These are phyloP conservation scores for Sambucus nigra DNA, from an alignment of 129 eudicot species.

Conservation along the genomic window DNA sequence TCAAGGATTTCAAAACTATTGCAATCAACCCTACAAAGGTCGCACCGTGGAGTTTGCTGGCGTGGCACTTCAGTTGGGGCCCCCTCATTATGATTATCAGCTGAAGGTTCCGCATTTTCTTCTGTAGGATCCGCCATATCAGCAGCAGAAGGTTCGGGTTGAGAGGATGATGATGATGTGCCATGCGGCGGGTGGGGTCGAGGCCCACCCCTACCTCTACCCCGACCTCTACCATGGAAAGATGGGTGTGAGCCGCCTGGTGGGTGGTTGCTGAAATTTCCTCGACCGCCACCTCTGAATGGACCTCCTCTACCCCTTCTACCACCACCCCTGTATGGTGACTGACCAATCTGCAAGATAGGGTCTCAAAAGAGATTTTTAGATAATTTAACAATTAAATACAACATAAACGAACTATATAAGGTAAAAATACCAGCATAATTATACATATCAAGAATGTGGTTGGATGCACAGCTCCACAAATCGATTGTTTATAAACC, in stretches of 20 bases:
- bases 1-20: conserved; percentile 34
- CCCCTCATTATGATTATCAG: conserved; percentile 10
- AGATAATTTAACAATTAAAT: too few relatives aligned
- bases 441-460: too few relatives aligned
- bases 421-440: too few relatives aligned
- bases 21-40: conserved; percentile 44
- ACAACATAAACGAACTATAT: too few relatives aligned
- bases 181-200: conserved; percentile 7
- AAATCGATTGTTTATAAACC: too few relatives aligned
- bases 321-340: conserved; percentile 32
- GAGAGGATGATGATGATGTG: conserved; percentile 17
- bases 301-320: conserved; percentile 21
- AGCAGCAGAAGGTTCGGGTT: conserved; percentile 5
- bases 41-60: conserved; percentile 39
- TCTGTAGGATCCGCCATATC: conserved; percentile 7
- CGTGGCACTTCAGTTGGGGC: conserved; percentile 5
- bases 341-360: conserved; percentile 30
- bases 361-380: too few relatives aligned
- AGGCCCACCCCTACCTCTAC: conserved; percentile 25
- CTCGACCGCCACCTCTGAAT: conserved; percentile 26
- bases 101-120: conserved; percentile 20
- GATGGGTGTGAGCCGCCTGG: neutral
- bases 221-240: conserved; percentile 1
- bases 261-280: neutral
- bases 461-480: too few relatives aligned